Conservation (phyloP, 331 rosid species). For the Rhamnella rubrinervis region DNA sequence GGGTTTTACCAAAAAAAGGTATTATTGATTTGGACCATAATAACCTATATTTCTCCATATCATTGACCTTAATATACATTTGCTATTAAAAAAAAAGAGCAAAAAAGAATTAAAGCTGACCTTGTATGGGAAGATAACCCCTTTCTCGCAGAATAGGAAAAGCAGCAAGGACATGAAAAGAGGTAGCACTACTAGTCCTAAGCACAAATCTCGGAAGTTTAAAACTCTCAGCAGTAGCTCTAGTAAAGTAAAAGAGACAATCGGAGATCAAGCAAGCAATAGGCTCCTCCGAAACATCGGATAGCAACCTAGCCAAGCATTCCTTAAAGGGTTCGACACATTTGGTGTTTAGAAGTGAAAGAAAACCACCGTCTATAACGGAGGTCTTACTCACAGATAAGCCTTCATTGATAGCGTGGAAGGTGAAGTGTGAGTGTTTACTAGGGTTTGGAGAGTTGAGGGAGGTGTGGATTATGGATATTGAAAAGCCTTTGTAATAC, state of each 20-base stretch:
- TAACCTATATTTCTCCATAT: too few species aligned
- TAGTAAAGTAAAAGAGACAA: constrained; percentile 34
- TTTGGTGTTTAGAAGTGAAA: constrained; percentile 25
- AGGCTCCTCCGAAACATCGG: constrained; percentile 28
- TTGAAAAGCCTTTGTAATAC: constrained; percentile 31
- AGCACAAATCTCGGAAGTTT: constrained; percentile 43
- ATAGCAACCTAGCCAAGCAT: constrained; percentile 22
- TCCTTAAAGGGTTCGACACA: constrained; percentile 32
- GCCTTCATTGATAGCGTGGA: constrained; percentile 16
- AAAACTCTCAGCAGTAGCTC: constrained; percentile 34
- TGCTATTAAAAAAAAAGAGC: too few species aligned
- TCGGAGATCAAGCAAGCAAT: constrained; percentile 52
- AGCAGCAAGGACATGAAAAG: constrained; percentile 26
- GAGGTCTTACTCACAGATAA: constrained; percentile 2
- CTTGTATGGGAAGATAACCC: constrained; percentile 44
- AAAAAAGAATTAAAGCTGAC: constrained; percentile 5
- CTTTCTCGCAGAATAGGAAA: constrained; percentile 30
- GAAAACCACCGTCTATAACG: not conserved
- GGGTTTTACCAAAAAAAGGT: too few species aligned
- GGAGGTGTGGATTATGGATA: constrained; percentile 28
- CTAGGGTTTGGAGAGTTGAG: constrained; percentile 39
- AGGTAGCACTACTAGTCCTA: constrained; percentile 28
- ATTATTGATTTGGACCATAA: too few species aligned
- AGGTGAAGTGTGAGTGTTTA: constrained; percentile 32
- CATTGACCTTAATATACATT: too few species aligned